A percentile compares a stretch with the other conserved stretches of the same genome.
Conservation (phyloP, 805 yeast genomes). For the Wickerhamomyces canadensis region DNA sequence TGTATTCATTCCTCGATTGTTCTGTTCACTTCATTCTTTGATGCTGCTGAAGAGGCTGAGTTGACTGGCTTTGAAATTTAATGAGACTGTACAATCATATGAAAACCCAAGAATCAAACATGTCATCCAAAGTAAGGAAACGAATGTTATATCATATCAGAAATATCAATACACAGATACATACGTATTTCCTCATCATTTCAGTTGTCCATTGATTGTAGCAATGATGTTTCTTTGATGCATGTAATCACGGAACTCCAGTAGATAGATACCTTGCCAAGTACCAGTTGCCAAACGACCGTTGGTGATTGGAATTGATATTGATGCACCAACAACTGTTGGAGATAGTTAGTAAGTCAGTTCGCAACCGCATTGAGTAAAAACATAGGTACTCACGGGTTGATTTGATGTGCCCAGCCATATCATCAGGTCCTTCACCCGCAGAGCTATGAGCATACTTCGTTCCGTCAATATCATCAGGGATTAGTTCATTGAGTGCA, state of each 20-base stretch:
- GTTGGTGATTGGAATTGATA: slow-evolving; percentile 63
- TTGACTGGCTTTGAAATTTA: slow-evolving; percentile 19
- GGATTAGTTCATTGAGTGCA: slow-evolving; percentile 59
- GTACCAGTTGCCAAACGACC: slow-evolving; percentile 71
- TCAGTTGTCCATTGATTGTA: slow-evolving; percentile 65
- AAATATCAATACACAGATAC: too few species aligned
- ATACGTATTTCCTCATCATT: too few species aligned
- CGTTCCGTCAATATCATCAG: slow-evolving; percentile 42
- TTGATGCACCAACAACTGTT: slow-evolving; percentile 51
- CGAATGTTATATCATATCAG: too few species aligned
- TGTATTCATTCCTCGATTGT: slow-evolving; percentile 69
- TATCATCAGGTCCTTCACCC: slow-evolving; percentile 80
- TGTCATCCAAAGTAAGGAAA: too few species aligned
- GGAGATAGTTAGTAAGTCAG: neutral
- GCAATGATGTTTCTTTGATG: slow-evolving; percentile 68
- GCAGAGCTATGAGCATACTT: slow-evolving; percentile 26
- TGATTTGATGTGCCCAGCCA: slow-evolving; percentile 77
- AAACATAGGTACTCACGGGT: slow-evolving; percentile 24
- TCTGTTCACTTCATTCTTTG: slow-evolving; percentile 64
- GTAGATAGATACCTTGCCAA: slow-evolving; percentile 79
- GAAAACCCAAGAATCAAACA: too few species aligned
- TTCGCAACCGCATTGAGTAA: neutral
- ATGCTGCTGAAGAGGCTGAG: slow-evolving; percentile 36
- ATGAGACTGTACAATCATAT: neutral
- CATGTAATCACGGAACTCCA: slow-evolving; percentile 63